phyloP scores from a whole-genome alignment of 75 land plant species.

The Chamaecyparis obtusa region DNA sequence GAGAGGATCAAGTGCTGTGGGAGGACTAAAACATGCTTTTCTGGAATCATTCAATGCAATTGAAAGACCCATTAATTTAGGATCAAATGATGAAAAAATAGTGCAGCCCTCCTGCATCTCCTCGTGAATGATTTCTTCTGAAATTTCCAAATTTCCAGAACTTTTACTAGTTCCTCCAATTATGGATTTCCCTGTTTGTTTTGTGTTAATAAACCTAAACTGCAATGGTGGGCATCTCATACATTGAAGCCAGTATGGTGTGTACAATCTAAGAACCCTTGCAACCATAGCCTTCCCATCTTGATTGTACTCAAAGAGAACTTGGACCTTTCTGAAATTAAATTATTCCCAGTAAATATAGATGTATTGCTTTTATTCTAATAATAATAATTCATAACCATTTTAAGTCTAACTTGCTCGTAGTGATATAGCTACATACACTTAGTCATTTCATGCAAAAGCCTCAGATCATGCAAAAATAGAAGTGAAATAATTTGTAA shows the following conservation, averaged over 20 bases:
- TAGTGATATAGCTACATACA: not conserved
- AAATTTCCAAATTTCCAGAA: slow-evolving; percentile 20
- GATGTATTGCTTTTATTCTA: not conserved
- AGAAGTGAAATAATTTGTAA: not conserved
- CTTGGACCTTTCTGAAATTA: slow-evolving; percentile 58
- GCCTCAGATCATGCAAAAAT: not conserved
- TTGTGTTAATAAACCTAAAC: slow-evolving; percentile 37
- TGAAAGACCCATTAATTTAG: slow-evolving; percentile 62
- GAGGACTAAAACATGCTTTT: slow-evolving; percentile 46
- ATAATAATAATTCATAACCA: not conserved
- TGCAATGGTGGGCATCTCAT: slow-evolving; percentile 72
- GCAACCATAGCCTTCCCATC: slow-evolving; percentile 41
- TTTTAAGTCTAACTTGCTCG: not conserved
- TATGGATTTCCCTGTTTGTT: slow-evolving; percentile 15
- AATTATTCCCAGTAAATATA: not conserved
- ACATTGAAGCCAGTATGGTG: slow-evolving; percentile 85
- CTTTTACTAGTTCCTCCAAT: slow-evolving; percentile 7
- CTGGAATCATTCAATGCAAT: slow-evolving; percentile 43
- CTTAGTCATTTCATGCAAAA: not conserved
- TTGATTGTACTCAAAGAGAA: slow-evolving; percentile 73
- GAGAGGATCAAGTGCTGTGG: slow-evolving; percentile 68
- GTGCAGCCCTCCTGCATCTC: slow-evolving; percentile 66
- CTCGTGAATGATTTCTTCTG: slow-evolving; percentile 65
- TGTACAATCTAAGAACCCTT: slow-evolving; percentile 65
- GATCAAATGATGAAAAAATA: slow-evolving; percentile 63